Evolutionary conservation across 106 monocot species (phyloP).

Genomic region (Hemerocallis citrina): DNA sequence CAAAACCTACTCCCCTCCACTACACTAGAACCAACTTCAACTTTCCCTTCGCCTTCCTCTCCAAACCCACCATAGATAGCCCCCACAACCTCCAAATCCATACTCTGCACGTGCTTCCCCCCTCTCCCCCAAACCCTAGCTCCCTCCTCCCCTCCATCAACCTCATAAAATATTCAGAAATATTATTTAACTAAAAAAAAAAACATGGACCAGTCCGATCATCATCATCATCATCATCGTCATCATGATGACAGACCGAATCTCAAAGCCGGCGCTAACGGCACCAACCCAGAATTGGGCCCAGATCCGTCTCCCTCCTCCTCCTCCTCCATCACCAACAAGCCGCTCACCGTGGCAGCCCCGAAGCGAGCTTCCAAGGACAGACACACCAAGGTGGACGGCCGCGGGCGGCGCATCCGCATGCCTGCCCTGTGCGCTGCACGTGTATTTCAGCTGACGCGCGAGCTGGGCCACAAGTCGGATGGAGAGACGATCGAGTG

Average conservation of each 20-base stretch:
- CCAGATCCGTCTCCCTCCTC: neutral
- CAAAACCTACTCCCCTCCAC: neutral
- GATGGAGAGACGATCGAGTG: constrained; percentile 70
- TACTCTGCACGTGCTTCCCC: neutral
- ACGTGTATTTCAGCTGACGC: constrained; percentile 53
- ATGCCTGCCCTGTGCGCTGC: constrained; percentile 68
- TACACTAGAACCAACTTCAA: constrained; percentile 1
- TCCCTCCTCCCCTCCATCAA: neutral
- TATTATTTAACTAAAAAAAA: neutral
- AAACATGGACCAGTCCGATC: constrained; percentile 10
- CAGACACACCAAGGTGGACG: constrained; percentile 69
- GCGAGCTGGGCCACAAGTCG: constrained; percentile 63
- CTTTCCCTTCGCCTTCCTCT: constrained; percentile 5
- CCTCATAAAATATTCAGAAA: neutral
- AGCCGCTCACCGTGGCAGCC: constrained; percentile 1
- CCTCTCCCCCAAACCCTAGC: constrained; percentile 1
- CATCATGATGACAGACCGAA: neutral
- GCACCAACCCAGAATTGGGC: neutral
- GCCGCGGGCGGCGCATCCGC: constrained; percentile 54
- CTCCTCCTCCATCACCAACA: neutral
- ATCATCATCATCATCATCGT: constrained; percentile 8
- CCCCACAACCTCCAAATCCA: neutral
- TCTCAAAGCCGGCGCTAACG: too few relatives aligned
- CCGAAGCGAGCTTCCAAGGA: constrained; percentile 54
- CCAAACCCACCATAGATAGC: neutral